A percentile compares a stretch with the other conserved stretches of the same genome.
Evolutionary conservation across 306 rosid species (phyloP).

Genomic region (Glycine latifolia): DNA sequence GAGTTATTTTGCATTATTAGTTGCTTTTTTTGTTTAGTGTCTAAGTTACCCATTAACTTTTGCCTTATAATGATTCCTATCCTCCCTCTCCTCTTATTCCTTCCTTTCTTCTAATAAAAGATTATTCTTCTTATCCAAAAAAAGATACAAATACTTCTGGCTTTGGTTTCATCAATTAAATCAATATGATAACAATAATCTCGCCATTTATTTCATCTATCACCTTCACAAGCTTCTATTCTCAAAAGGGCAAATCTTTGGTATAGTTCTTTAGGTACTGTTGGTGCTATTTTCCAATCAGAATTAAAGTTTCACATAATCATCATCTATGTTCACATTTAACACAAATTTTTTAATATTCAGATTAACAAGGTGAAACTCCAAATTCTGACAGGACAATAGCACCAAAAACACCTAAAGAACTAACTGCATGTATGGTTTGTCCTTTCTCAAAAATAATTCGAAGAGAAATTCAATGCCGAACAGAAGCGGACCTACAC

Average conservation of each 20-base stretch:
- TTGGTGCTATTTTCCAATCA: too few relatives aligned
- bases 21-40: background rate
- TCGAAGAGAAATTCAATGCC: background rate
- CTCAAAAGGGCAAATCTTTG: background rate
- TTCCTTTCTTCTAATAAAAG: background rate
- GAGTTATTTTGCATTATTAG: background rate
- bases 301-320: too few relatives aligned
- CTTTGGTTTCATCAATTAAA: conserved; percentile 11
- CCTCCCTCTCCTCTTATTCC: background rate
- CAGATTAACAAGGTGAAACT: too few relatives aligned
- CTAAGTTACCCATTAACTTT: background rate
- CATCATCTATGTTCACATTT: too few relatives aligned
- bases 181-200: background rate
- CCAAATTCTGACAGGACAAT: too few relatives aligned
- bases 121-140: background rate
- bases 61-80: background rate
- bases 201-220: background rate
- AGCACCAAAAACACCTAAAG: too few relatives aligned
- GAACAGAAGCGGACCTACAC: too few relatives aligned
- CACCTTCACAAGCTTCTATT: background rate
- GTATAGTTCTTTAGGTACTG: too few relatives aligned
- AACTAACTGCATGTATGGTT: too few relatives aligned
- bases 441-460: background rate
- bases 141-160: background rate
- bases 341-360: too few relatives aligned